Percentiles rank a stretch among this genome's conserved stretches.
Evolutionary conservation across 1,284 basidiomycete species (phyloP).

Genomic region (Fomitiporia mediterranea): DNA sequence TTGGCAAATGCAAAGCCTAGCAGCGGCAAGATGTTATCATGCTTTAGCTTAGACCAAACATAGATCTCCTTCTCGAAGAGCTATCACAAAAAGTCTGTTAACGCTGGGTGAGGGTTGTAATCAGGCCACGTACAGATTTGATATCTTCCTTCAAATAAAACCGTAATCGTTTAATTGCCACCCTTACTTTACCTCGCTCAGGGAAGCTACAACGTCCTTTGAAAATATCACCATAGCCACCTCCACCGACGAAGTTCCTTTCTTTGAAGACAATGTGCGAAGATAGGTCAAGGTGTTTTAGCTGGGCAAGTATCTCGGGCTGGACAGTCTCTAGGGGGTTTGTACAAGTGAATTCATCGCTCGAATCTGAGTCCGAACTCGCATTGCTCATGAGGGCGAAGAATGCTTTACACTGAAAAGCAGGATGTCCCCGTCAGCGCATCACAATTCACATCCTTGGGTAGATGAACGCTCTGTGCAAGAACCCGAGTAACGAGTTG

Average conservation of each 20-base stretch:
- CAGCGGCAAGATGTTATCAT: constrained; percentile 5
- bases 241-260: constrained; percentile 1
- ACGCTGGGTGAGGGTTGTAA: background rate
- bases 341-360: background rate
- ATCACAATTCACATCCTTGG: too few relatives aligned
- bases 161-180: constrained; percentile 6
- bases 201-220: background rate
- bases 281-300: constrained; percentile 3
- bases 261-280: background rate
- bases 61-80: constrained; percentile 9
- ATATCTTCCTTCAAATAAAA: constrained; percentile 15
- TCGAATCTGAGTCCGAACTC: background rate
- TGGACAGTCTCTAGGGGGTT: background rate
- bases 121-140: background rate
- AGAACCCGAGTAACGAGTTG: too few relatives aligned
- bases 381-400: background rate
- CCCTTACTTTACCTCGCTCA: background rate
- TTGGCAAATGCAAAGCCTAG: constrained; percentile 7
- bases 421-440: too few relatives aligned
- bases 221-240: constrained; percentile 7
- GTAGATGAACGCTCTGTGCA: too few relatives aligned
- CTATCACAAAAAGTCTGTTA: background rate
- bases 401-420: too few relatives aligned
- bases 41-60: constrained; percentile 14
- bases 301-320: background rate